Percentiles rank a stretch among this genome's conserved stretches.
phyloP scores from a whole-genome alignment of 192 early-diverging fungal genomes.

The Lunasporangiospora selenospora region DNA sequence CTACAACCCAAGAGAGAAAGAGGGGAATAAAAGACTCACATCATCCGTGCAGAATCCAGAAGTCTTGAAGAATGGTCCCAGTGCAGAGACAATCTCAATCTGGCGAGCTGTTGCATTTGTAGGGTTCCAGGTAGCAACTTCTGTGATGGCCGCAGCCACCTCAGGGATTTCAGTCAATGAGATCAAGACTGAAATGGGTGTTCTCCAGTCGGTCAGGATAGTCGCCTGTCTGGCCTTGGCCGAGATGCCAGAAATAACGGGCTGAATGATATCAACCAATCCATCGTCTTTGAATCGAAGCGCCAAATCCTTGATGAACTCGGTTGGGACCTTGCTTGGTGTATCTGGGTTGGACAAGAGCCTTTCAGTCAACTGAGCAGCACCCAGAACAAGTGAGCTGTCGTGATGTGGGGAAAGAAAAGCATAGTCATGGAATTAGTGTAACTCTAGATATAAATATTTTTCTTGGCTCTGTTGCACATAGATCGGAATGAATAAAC shows the following conservation, averaged over 20 bases:
- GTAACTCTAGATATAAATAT: too few species aligned
- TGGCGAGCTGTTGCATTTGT: conserved; percentile 53
- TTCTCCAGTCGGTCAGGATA: conserved; percentile 43
- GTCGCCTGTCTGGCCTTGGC: conserved; percentile 33
- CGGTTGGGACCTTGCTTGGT: conserved; percentile 63
- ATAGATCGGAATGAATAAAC: conserved; percentile 47
- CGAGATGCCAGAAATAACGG: conserved; percentile 57
- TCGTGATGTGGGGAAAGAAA: neutral
- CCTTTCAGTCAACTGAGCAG: conserved; percentile 52
- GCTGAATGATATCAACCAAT: conserved; percentile 63
- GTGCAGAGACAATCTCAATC: conserved; percentile 69
- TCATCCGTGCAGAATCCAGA: conserved; percentile 60
- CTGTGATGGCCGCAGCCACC: conserved; percentile 59
- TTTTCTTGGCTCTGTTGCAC: conserved; percentile 14
- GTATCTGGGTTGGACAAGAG: conserved; percentile 64
- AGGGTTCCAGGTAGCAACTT: conserved; percentile 65
- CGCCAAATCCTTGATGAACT: conserved; percentile 69
- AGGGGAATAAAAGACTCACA: conserved; percentile 17
- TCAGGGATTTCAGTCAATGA: conserved; percentile 56
- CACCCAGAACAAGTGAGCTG: conserved; percentile 34
- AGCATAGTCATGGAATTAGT: neutral
- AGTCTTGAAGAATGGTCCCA: conserved; percentile 76
- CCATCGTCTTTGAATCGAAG: conserved; percentile 69
- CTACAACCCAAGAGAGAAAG: neutral
- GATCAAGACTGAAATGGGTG: conserved; percentile 18